These are phyloP conservation scores for Aspergillus ostianus DNA, from an alignment of 495 filamentous ascomycete species.

Conservation along the genomic window DNA sequence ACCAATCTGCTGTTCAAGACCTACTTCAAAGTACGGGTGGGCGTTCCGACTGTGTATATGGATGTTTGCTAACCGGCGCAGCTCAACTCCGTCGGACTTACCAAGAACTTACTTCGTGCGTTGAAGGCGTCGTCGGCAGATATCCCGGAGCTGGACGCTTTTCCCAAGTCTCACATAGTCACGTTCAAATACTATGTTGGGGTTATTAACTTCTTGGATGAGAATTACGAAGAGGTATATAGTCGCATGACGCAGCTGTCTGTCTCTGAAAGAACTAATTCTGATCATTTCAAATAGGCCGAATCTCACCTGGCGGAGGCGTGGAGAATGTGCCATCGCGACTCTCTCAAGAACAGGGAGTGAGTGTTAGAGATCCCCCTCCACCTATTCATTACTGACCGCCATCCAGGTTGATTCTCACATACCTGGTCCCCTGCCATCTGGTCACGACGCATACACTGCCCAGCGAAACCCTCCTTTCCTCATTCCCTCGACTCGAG, in stretches of 20 bases:
- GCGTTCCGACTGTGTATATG: not conserved
- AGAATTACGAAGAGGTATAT: constrained; percentile 75
- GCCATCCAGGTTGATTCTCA: constrained; percentile 73
- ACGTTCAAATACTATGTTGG: constrained; percentile 96
- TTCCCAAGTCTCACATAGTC: constrained; percentile 87
- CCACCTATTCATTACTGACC: constrained; percentile 25
- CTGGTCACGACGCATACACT: constrained; percentile 84
- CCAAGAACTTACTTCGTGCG: constrained; percentile 83
- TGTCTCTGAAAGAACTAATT: constrained; percentile 18
- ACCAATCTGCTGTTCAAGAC: constrained; percentile 95
- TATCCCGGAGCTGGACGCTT: constrained; percentile 68
- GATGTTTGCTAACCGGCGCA: constrained; percentile 22
- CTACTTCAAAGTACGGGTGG: constrained; percentile 72
- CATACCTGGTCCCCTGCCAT: constrained; percentile 89
- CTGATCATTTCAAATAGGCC: constrained; percentile 48
- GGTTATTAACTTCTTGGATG: constrained; percentile 84
- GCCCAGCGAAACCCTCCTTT: constrained; percentile 67
- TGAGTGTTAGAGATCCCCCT: constrained; percentile 35
- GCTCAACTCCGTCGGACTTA: constrained; percentile 82
- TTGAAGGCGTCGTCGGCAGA: constrained; percentile 72
- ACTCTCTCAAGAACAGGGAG: constrained; percentile 74
- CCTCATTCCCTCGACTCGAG: constrained; percentile 73
- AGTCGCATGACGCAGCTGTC: not conserved
- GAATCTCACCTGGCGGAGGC: constrained; percentile 78
- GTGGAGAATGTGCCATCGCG: constrained; percentile 70